A percentile compares a stretch with the other conserved stretches of the same genome.
phyloP scores from a whole-genome alignment of 202 grass and related monocot species.

The Alloteropsis angusta region DNA sequence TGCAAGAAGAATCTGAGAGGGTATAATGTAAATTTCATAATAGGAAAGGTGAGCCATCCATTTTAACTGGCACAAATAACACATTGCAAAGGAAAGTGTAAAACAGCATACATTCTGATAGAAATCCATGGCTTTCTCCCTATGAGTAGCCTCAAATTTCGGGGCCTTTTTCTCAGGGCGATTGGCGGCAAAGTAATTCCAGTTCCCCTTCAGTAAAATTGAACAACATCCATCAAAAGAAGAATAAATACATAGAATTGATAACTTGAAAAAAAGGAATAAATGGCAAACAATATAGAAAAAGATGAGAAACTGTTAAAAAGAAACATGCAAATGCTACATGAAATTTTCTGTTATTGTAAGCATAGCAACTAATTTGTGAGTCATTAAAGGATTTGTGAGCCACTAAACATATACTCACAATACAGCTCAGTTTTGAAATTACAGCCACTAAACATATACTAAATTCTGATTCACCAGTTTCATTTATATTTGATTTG shows the following conservation, averaged over 20 bases:
- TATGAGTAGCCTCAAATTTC: constrained; percentile 87
- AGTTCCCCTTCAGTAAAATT: constrained; percentile 60
- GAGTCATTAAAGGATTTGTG: background rate
- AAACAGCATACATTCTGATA: constrained; percentile 58
- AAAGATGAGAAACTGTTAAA: background rate
- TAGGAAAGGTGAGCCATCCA: background rate
- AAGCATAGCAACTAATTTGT: background rate
- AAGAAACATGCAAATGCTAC: background rate
- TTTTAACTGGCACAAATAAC: background rate
- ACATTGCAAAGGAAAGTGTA: background rate
- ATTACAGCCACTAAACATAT: background rate
- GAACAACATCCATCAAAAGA: background rate
- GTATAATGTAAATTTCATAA: background rate
- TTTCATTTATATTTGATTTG: background rate
- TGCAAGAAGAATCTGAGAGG: background rate
- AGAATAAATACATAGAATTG: constrained; percentile 7
- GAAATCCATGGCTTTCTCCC: constrained; percentile 95
- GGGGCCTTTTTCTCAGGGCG: constrained; percentile 91
- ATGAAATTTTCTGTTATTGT: background rate
- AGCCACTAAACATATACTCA: too few relatives aligned
- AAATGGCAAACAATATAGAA: background rate
- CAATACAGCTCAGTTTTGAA: background rate
- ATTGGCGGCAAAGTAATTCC: constrained; percentile 95
- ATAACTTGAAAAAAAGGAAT: background rate
- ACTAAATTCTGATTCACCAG: background rate